phyloP scores from a whole-genome alignment of 2,329 filamentous ascomycete genomes.

The Exophiala oligosperma region DNA sequence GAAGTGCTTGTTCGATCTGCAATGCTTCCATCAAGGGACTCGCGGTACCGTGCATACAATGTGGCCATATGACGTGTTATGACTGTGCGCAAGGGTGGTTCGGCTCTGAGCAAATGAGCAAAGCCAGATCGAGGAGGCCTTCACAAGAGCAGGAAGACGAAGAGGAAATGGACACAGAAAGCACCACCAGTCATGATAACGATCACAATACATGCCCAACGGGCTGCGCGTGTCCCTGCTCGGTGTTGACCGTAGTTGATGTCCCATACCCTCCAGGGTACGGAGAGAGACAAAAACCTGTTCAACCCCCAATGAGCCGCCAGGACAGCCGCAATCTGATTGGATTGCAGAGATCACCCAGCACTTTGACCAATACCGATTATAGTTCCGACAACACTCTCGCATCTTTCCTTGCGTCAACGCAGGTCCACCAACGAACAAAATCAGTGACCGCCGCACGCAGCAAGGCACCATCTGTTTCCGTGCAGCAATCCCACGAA shows the following conservation, averaged over 20 bases:
- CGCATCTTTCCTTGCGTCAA: conserved; percentile 24
- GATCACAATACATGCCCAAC: conserved; percentile 39
- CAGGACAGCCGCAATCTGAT: conserved; percentile 4
- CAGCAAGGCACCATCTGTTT: conserved; percentile 5
- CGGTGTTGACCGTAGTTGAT: conserved; percentile 37
- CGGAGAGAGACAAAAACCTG: conserved; percentile 2
- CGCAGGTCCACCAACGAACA: conserved; percentile 20
- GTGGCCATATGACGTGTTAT: conserved; percentile 50
- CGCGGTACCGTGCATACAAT: conserved; percentile 47
- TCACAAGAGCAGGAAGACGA: conserved; percentile 18
- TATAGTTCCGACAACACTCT: conserved; percentile 16
- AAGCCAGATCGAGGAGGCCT: conserved; percentile 7
- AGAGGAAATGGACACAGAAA: conserved; percentile 24
- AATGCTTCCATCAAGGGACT: conserved; percentile 44
- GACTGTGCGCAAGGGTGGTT: conserved; percentile 47
- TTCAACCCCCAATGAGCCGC: conserved; percentile 2
- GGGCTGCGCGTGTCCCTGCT: conserved; percentile 50
- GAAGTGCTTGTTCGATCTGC: conserved; percentile 46
- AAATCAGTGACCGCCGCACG: conserved; percentile 15
- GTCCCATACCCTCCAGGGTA: conserved; percentile 34
- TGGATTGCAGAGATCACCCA: conserved; percentile 14
- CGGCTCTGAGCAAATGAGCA: conserved; percentile 20
- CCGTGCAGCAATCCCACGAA: background rate
- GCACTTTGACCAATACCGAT: conserved; percentile 4
- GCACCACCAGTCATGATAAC: background rate